Evolutionary conservation across 345 rosid genomes (phyloP), one percentile per base, ranked within the genome.

Genomic region (Citrus glauca): DNA sequence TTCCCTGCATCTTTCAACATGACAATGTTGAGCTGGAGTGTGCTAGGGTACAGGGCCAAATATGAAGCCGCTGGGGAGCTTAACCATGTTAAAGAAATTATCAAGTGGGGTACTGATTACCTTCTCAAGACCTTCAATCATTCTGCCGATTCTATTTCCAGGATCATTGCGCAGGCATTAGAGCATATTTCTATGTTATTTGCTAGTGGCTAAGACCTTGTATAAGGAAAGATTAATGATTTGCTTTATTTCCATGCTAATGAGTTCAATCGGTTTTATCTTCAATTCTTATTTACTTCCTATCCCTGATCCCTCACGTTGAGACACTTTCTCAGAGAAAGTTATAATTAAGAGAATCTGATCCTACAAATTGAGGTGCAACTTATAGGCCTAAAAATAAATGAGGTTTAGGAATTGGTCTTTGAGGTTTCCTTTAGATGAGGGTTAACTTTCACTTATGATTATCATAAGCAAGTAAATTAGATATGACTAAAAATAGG

Each of bases 21-120:
- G 90, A 97, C 99, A 17, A 93, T 94, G 99, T 79, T 97, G 84
- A 97, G 99, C 71, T 93, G 98, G 98, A 93, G 98, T 76, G 98
- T 93, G 40, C 91, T 97, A 3, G 98, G 93, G 72, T 97, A 94
- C 77, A 93, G 97, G 63, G 93, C 90, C 4, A 94, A 97, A 72
- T 97, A 91, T 55, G 94, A 94, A 81, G 98, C 95, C 5, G 93
- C 92, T 0, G 97, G 96, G 0, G 99, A 97, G 95, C 96, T 97
- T 42, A 81, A 62, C 91, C 82, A 97, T 83, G 86, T 89, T 59
- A 97, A 91, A 78, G 99, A 91, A 2, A 79, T 97, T 71, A 94
- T 93, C 83, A 97, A 93, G 79, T 90, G 98, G 98, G 98, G 98
- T 14, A 87, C 90, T 72, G 98, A 94, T 76, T 93, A 94, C 70